phyloP scores from a whole-genome alignment of 495 filamentous ascomycete genomes.

The Aspergillus ellipticus region DNA sequence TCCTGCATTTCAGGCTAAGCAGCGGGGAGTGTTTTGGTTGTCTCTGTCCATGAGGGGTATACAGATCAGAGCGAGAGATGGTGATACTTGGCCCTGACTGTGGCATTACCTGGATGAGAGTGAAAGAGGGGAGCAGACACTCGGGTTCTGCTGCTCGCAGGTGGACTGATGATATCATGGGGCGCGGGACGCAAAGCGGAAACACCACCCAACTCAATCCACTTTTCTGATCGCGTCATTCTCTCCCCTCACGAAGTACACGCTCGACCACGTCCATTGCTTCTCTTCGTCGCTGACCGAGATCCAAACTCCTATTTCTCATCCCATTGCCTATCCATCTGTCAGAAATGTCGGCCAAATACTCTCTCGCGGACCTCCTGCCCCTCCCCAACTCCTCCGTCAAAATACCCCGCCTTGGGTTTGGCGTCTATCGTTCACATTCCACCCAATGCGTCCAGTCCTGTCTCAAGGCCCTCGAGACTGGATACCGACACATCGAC shows the following conservation, averaged over 20 bases:
- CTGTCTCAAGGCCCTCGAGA: constrained; percentile 55
- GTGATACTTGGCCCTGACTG: too few relatives aligned
- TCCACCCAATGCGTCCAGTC: constrained; percentile 50
- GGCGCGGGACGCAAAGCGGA: background rate
- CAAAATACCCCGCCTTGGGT: constrained; percentile 66
- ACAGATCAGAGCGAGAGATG: too few relatives aligned
- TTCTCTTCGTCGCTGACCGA: background rate
- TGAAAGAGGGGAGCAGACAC: too few relatives aligned
- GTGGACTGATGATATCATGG: background rate
- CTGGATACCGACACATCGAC: constrained; percentile 71
- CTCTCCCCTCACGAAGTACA: constrained; percentile 3
- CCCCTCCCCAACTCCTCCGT: constrained; percentile 52
- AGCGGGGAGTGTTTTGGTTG: too few relatives aligned
- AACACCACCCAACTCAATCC: background rate
- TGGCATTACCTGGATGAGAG: too few relatives aligned
- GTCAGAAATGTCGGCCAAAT: constrained; percentile 32
- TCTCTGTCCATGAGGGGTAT: too few relatives aligned
- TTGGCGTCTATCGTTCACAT: constrained; percentile 65
- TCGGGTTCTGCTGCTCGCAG: background rate
- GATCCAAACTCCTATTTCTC: background rate
- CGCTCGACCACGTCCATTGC: background rate
- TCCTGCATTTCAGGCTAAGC: background rate
- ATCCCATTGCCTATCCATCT: background rate
- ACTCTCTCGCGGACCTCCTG: constrained; percentile 48
- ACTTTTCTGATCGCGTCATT: constrained; percentile 7